These are phyloP conservation scores for Pythium dissotocum DNA, from an alignment of 352 stramenopile genomes.

Conservation along the genomic window DNA sequence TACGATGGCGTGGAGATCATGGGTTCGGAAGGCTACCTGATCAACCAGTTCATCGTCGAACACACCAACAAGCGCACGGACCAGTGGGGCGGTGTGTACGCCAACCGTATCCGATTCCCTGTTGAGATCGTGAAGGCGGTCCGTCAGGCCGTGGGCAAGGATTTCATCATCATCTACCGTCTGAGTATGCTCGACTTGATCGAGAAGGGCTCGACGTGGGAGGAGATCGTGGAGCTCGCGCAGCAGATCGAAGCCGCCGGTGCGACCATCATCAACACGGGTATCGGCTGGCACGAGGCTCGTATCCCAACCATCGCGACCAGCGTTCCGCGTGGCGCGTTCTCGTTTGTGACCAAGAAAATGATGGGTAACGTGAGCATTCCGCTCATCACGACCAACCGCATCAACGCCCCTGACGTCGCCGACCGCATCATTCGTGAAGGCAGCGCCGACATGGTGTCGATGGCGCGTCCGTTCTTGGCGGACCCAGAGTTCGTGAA, in stretches of 20 bases:
- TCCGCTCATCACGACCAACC: slow-evolving; percentile 96
- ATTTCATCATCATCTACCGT: slow-evolving; percentile 99
- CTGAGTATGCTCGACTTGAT: slow-evolving; percentile 97
- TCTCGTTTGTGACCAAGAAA: slow-evolving; percentile 94
- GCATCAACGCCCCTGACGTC: slow-evolving; percentile 95
- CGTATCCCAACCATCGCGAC: slow-evolving; percentile 97
- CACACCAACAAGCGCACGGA: slow-evolving; percentile 95
- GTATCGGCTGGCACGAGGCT: slow-evolving; percentile 98
- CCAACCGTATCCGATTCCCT: slow-evolving; percentile 93
- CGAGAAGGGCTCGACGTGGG: slow-evolving; percentile 84
- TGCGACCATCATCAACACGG: slow-evolving; percentile 97
- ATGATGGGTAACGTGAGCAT: slow-evolving; percentile 88
- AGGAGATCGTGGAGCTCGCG: slow-evolving; percentile 91
- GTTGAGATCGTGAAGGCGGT: slow-evolving; percentile 94
- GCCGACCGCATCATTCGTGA: slow-evolving; percentile 89
- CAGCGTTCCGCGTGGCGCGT: slow-evolving; percentile 93
- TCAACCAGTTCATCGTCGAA: slow-evolving; percentile 97
- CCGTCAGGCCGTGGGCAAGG: slow-evolving; percentile 83
- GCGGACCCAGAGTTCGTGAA: slow-evolving; percentile 94
- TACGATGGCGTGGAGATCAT: slow-evolving; percentile 99
- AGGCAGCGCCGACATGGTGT: slow-evolving; percentile 85
- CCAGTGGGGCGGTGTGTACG: slow-evolving; percentile 93
- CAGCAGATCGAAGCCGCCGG: slow-evolving; percentile 91
- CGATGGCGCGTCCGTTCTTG: slow-evolving; percentile 92
- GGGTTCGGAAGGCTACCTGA: slow-evolving; percentile 97